Conservation (phyloP, 129 eudicot species). For the Gnaphalium uliginosum region DNA sequence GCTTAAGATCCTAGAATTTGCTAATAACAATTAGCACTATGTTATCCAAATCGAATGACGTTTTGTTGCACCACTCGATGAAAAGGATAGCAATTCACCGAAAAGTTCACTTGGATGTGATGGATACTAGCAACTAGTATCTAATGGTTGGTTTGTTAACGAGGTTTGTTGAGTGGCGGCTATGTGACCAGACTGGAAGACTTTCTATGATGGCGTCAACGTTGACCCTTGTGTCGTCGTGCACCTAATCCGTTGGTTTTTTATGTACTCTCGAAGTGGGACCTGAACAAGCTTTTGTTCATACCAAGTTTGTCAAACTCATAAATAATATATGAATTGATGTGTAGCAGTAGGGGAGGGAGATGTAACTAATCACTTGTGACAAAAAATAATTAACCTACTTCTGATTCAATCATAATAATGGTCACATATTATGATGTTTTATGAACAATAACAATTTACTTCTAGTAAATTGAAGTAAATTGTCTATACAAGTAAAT, state of each 20-base stretch:
- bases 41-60: no score
- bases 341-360: not conserved
- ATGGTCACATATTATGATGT: not conserved
- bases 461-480: not conserved
- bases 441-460: not conserved
- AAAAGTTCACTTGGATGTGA: conserved; percentile 19
- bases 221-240: not conserved
- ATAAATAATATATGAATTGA: not conserved
- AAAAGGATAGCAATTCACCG: not conserved
- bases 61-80: not conserved
- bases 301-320: conserved; percentile 7
- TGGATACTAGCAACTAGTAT: conserved; percentile 10
- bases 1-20: no score
- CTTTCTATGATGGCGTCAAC: not conserved
- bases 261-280: not conserved
- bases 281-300: conserved; percentile 11
- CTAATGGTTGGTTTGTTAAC: not conserved
- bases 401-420: not conserved
- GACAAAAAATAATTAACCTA: not conserved
- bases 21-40: no score
- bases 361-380: not conserved
- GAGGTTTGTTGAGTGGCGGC: not conserved
- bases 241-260: not conserved
- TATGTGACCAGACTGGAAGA: not conserved
- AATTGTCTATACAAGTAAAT: not conserved